Conservation (phyloP, 106 monocot genomes). For the Xerophyta viscosa region DNA sequence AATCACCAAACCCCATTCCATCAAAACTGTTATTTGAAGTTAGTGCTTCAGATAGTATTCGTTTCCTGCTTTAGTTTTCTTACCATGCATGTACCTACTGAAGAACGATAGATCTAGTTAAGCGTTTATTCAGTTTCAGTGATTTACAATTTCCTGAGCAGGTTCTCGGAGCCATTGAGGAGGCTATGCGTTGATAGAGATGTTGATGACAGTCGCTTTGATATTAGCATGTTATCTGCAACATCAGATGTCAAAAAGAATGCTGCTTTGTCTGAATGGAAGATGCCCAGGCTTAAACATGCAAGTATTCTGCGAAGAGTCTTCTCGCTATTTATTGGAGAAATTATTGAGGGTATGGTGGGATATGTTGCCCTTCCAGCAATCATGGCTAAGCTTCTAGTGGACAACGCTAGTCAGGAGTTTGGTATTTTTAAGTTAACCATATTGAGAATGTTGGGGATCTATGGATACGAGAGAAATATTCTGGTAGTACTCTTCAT, state of each 20-base stretch:
- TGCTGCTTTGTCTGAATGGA: constrained; percentile 7
- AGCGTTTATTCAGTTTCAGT: background rate
- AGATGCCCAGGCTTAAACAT: constrained; percentile 12
- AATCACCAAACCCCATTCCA: too few species aligned
- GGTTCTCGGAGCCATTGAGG: constrained; percentile 66
- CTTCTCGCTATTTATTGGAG: constrained; percentile 71
- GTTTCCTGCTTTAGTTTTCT: background rate
- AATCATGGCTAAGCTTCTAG: constrained; percentile 84
- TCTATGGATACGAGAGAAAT: constrained; percentile 88
- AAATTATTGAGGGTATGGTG: constrained; percentile 90
- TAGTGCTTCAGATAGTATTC: too few species aligned
- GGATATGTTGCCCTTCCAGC: constrained; percentile 70
- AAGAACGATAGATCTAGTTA: too few species aligned
- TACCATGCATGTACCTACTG: background rate
- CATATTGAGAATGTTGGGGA: constrained; percentile 76
- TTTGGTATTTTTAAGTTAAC: constrained; percentile 95
- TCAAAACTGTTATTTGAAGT: too few species aligned
- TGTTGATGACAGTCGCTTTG: constrained; percentile 12
- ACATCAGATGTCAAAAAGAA: constrained; percentile 9
- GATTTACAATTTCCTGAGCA: constrained; percentile 9
- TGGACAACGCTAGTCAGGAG: constrained; percentile 84
- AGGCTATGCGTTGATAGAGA: constrained; percentile 28
- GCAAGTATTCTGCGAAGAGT: constrained; percentile 39
- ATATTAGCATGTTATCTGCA: constrained; percentile 8
- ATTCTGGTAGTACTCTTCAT: constrained; percentile 52